A percentile compares a stretch with the other conserved stretches of the same genome.
These are phyloP conservation scores for Candida chauliodis DNA, from an alignment of 805 yeast genomes.

Conservation along the genomic window DNA sequence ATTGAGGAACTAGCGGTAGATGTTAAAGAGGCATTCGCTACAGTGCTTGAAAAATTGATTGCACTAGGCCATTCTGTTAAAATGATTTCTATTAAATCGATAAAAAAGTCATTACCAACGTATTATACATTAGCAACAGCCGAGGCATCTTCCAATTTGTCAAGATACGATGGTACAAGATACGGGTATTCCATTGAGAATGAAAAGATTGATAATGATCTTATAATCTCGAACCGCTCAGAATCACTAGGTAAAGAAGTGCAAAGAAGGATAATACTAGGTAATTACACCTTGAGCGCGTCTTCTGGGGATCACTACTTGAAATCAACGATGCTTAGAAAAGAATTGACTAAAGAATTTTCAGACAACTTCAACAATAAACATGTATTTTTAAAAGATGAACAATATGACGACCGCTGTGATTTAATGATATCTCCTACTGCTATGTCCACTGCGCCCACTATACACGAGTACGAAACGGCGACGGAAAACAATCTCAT, in stretches of 20 bases:
- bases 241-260: conserved; percentile 79
- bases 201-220: conserved; percentile 9
- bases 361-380: conserved; percentile 54
- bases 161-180: conserved; percentile 87
- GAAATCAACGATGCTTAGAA: conserved; percentile 69
- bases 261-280: conserved; percentile 75
- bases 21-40: conserved; percentile 46
- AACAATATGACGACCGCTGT: conserved; percentile 12
- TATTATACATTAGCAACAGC: conserved; percentile 89
- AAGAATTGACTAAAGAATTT: conserved; percentile 59
- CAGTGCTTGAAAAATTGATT: conserved; percentile 42
- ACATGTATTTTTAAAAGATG: conserved; percentile 29
- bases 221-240: conserved; percentile 49
- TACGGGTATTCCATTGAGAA: conserved; percentile 58
- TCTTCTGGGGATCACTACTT: conserved; percentile 71
- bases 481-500: conserved; percentile 43
- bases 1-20: conserved; percentile 50
- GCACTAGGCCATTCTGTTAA: conserved; percentile 50
- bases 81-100: conserved; percentile 67
- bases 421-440: conserved; percentile 80
- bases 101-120: conserved; percentile 65
- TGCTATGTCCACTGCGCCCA: conserved; percentile 53
- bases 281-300: conserved; percentile 81
- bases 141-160: conserved; percentile 89
- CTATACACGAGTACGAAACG: conserved; percentile 39